Conservation (phyloP, 306 rosid genomes). For the Malus sieversii region DNA sequence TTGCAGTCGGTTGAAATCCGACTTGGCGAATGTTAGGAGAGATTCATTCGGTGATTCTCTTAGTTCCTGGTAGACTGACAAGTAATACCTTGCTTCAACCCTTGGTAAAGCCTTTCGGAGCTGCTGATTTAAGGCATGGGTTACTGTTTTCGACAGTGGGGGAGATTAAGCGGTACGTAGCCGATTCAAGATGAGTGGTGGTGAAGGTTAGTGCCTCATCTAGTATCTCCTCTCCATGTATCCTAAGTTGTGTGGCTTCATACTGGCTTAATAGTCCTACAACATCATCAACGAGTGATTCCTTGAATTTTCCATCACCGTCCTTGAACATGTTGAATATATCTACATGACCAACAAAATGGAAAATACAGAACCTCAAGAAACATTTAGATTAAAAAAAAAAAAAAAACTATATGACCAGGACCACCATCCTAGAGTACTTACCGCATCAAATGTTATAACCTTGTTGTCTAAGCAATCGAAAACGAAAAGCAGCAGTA, state of each 20-base stretch:
- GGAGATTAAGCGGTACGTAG: not conserved
- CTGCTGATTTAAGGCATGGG: not conserved
- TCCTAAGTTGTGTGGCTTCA: conserved; percentile 30
- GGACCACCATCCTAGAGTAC: no score
- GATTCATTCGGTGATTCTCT: conserved; percentile 15
- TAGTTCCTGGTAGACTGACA: conserved; percentile 22
- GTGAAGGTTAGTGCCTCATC: conserved; percentile 40
- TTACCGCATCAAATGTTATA: no score
- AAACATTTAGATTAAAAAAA: no score
- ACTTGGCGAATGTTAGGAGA: conserved; percentile 29
- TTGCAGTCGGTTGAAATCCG: conserved; percentile 39
- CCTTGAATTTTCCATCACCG: no score
- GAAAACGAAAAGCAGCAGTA: no score
- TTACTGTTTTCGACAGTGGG: not conserved
- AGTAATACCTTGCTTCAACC: conserved; percentile 20
- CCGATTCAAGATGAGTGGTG: not conserved
- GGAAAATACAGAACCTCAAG: no score
- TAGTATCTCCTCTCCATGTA: conserved; percentile 38
- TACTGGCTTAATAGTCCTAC: no score
- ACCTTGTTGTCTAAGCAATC: no score
- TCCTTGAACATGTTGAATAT: no score
- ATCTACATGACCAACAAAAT: no score
- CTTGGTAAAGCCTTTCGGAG: conserved; percentile 11
- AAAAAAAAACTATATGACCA: no score
- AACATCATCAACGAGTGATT: no score